Percentiles rank a stretch among this genome's conserved stretches.
Conservation (phyloP, 352 stramenopile species). For the Globisporangium canariense region DNA sequence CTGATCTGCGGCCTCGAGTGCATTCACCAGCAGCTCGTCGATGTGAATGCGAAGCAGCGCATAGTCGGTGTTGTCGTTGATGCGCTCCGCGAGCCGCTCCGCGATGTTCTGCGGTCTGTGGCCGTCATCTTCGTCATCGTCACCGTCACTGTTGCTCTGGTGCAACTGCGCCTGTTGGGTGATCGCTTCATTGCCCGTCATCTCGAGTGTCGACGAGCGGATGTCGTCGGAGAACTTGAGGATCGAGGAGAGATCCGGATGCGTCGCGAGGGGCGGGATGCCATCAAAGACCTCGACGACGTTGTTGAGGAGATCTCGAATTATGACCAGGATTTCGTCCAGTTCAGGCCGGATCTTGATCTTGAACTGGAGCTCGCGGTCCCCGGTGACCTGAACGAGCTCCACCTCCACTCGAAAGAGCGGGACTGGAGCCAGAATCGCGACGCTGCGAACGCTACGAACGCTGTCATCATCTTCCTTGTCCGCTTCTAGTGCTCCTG, state of each 20-base stretch:
- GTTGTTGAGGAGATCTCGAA: conserved; percentile 29
- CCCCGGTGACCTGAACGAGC: conserved; percentile 1
- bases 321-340: conserved; percentile 18
- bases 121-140: conserved; percentile 17
- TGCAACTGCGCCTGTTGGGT: no score
- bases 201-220: conserved; percentile 24
- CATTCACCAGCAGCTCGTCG: conserved; percentile 33
- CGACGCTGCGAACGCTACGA: conserved; percentile 1
- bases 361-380: conserved; percentile 3
- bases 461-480: not conserved
- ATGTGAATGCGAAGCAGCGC: conserved; percentile 34
- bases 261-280: conserved; percentile 33
- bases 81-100: conserved; percentile 28
- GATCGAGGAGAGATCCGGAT: conserved; percentile 38
- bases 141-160: not conserved
- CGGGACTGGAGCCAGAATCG: conserved; percentile 9
- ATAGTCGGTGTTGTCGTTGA: conserved; percentile 34
- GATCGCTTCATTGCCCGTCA: not conserved
- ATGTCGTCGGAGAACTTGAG: conserved; percentile 51
- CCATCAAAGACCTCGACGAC: conserved; percentile 40
- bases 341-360: conserved; percentile 40
- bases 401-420: conserved; percentile 20
- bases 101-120: not conserved
- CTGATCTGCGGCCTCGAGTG: conserved; percentile 16
- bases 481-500: not conserved